Base-by-base conservation (phyloP, 1,139 yeast species). In the Sugiyamaella pinicola region DNA sequence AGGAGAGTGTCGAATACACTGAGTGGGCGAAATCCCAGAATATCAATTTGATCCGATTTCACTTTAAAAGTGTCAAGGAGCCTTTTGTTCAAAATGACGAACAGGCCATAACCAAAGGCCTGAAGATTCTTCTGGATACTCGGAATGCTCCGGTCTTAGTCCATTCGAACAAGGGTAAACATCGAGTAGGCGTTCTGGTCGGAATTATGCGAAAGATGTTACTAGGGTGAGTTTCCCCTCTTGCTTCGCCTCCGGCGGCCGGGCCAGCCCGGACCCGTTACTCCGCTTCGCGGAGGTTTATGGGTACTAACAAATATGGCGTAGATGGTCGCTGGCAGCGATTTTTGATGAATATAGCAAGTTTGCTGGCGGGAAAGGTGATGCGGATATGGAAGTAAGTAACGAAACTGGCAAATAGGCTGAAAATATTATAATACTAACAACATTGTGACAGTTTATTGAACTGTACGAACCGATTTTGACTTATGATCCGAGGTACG, bases 101-200 rank as follows among this genome's bases (percentile, higher is more conserved):
- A 6, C 74, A 72, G 7, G 80, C 85, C 6, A 76, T 89, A 54
- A 75, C 81, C 17, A 69, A 74, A 22, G 89, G 95, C 0, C 73
- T 91, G 50, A 78, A 81, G 56, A 67, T 87, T 41, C 76, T 88
- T 55, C 69, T 86, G 43, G 85, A 89, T 65, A 76, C 78, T 51
- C 80, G 83, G 24, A 89, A 90, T 68, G 87, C 86, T 66, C 98
- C 99, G 0, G 82, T 91, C 31, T 74, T 93, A 55, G 80, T 93
- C 13, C 98, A 93, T 68, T 88, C 96, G 3, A 89, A 91, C 68
- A 93, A 93, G 71, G 98, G 99, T 7, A 91, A 93, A 68, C 99
- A 93, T 67, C 73, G 99, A 47, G 91, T 89, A 1, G 98, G 98
- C 0, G 90, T 93, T 1, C 75, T 90, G 43, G 95, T 90, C 15